A percentile compares a stretch with the other conserved stretches of the same genome.
phyloP scores from a whole-genome alignment of 2,329 filamentous ascomycete genomes.

The Stachybotrys elegans region DNA sequence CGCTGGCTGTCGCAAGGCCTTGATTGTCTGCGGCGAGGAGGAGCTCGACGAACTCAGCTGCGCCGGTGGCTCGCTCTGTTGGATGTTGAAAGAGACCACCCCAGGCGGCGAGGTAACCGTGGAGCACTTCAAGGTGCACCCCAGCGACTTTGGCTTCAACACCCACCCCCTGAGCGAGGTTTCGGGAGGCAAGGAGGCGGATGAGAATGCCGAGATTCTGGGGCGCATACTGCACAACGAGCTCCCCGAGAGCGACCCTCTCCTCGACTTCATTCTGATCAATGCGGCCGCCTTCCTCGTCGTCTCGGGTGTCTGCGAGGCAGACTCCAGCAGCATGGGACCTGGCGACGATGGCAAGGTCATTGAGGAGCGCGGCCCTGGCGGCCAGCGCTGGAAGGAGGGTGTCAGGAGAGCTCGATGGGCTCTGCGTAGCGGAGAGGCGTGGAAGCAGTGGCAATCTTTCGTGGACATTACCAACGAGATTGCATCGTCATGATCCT shows the following conservation, averaged over 20 bases:
- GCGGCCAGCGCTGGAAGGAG: constrained; percentile 89
- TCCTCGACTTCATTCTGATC: constrained; percentile 89
- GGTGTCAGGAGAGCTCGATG: constrained; percentile 81
- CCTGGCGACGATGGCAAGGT: constrained; percentile 75
- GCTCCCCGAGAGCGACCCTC: constrained; percentile 70
- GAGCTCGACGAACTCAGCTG: constrained; percentile 95
- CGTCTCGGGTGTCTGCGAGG: constrained; percentile 79
- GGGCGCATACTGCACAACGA: constrained; percentile 71
- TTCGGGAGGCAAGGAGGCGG: constrained; percentile 77
- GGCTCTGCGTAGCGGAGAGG: constrained; percentile 81
- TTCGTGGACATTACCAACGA: constrained; percentile 81
- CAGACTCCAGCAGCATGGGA: constrained; percentile 74
- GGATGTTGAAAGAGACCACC: constrained; percentile 60
- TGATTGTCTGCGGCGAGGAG: constrained; percentile 91
- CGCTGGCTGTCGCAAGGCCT: constrained; percentile 71
- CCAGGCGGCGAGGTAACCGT: constrained; percentile 45
- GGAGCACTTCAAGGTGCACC: constrained; percentile 72
- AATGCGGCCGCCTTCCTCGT: constrained; percentile 90
- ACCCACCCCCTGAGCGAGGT: constrained; percentile 72
- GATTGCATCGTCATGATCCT: constrained; percentile 19
- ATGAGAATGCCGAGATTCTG: constrained; percentile 82
- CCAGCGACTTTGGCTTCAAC: constrained; percentile 81
- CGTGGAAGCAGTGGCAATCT: constrained; percentile 74
- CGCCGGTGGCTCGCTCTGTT: constrained; percentile 83
- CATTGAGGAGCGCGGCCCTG: constrained; percentile 76